Conservation (phyloP, 306 rosid genomes). For the Quercus wislizeni region DNA sequence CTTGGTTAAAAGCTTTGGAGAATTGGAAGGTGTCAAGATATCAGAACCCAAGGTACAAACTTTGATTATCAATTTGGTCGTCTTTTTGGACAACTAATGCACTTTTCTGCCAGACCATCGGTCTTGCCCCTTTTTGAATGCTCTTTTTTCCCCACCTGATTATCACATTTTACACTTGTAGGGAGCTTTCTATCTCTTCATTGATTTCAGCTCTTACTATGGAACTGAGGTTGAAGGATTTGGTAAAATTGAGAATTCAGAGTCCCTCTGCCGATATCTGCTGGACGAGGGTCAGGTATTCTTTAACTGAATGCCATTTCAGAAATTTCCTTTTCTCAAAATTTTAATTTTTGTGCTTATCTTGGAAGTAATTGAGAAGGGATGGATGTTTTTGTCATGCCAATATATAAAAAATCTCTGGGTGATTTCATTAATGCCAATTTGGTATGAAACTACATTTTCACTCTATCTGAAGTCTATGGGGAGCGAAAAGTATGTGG, state of each 20-base stretch:
- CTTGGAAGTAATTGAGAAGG: neutral
- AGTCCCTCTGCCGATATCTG: slow-evolving; percentile 76
- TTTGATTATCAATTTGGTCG: neutral
- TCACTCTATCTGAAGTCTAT: neutral
- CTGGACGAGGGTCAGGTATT: slow-evolving; percentile 89
- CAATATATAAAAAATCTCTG: neutral
- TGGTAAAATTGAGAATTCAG: slow-evolving; percentile 74
- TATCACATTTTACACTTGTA: slow-evolving; percentile 26
- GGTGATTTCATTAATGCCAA: neutral
- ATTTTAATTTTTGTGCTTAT: neutral
- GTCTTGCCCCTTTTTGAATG: neutral
- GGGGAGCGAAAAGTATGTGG: neutral
- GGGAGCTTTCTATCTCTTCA: slow-evolving; percentile 98
- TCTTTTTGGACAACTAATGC: neutral
- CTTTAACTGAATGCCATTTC: neutral
- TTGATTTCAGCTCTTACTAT: slow-evolving; percentile 80
- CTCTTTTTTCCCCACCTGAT: neutral
- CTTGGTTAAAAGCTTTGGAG: slow-evolving; percentile 75
- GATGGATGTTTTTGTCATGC: neutral
- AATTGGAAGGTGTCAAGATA: slow-evolving; percentile 74
- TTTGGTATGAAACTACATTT: neutral
- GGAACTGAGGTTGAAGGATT: slow-evolving; percentile 84
- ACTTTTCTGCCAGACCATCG: neutral
- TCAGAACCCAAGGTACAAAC: slow-evolving; percentile 76
- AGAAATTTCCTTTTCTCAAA: neutral